phyloP scores from a whole-genome alignment of 805 yeast genomes.

The Metschnikowia aberdeeniae region DNA sequence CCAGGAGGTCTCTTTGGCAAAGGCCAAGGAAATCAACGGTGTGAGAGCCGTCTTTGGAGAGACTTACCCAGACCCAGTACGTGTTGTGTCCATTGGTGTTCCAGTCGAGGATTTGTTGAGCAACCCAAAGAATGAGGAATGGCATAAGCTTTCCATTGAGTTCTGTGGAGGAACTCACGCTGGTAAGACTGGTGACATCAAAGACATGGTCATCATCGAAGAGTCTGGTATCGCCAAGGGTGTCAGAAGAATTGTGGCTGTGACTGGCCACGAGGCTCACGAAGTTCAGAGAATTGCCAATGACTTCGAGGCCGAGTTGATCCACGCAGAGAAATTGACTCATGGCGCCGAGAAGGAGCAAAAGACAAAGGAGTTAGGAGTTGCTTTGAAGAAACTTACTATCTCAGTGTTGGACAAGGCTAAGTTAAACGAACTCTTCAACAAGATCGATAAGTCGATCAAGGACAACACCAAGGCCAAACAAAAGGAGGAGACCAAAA shows the following conservation, averaged over 20 bases:
- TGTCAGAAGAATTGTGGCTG: constrained; percentile 96
- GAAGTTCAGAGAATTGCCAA: constrained; percentile 83
- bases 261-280: constrained; percentile 86
- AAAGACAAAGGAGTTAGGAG: constrained; percentile 77
- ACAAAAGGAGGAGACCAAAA: constrained; percentile 85
- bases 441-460: constrained; percentile 75
- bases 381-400: constrained; percentile 72
- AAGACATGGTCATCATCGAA: constrained; percentile 83
- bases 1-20: constrained; percentile 70
- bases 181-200: constrained; percentile 85
- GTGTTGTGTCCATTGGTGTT: constrained; percentile 94
- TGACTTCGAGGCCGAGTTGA: constrained; percentile 62
- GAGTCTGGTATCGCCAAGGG: constrained; percentile 99
- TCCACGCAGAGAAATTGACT: constrained; percentile 55
- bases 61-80: constrained; percentile 97
- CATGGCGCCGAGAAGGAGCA: constrained; percentile 79
- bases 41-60: constrained; percentile 98
- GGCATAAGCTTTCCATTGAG: constrained; percentile 81
- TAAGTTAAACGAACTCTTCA: constrained; percentile 67
- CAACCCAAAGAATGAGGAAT: constrained; percentile 66
- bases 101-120: constrained; percentile 77
- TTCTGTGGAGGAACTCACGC: constrained; percentile 99
- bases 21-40: constrained; percentile 74
- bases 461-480: constrained; percentile 84
- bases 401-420: constrained; percentile 81